phyloP scores from a whole-genome alignment of 208 protist species.

The Wallacemonas sp. region DNA sequence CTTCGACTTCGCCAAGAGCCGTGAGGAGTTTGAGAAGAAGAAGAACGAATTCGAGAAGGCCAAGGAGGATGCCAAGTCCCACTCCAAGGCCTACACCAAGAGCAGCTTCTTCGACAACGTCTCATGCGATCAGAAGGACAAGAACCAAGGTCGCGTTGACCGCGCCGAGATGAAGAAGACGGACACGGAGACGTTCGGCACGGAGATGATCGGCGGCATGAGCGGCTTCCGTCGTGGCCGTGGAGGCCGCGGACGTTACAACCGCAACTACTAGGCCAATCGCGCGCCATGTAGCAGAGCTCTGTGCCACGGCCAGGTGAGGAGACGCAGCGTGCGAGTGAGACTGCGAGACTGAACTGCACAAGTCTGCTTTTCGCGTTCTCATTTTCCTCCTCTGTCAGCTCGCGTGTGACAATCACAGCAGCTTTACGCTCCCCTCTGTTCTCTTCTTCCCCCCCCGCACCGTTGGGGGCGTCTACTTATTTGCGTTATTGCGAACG shows the following conservation, averaged over 20 bases:
- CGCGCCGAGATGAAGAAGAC: constrained; percentile 82
- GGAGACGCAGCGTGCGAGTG: no score
- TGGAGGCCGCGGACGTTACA: constrained; percentile 64
- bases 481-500: no score
- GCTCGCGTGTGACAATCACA: no score
- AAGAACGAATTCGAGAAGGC: constrained; percentile 89
- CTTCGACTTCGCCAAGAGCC: constrained; percentile 87
- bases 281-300: no score
- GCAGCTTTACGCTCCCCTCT: no score
- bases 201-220: constrained; percentile 85
- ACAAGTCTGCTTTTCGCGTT: no score
- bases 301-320: no score
- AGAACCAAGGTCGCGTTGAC: constrained; percentile 45
- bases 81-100: constrained; percentile 83
- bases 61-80: constrained; percentile 74
- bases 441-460: no score
- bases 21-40: constrained; percentile 91
- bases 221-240: constrained; percentile 66
- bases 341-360: no score
- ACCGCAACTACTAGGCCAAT: constrained; percentile 51
- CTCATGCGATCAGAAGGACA: constrained; percentile 78
- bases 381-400: no score
- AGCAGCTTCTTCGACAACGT: constrained; percentile 89
- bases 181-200: constrained; percentile 85
- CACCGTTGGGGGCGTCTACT: no score